A percentile compares a stretch with the other conserved stretches of the same genome.
These are phyloP conservation scores for Tilletia horrida DNA, from an alignment of 1,284 basidiomycete species.

Conservation along the genomic window DNA sequence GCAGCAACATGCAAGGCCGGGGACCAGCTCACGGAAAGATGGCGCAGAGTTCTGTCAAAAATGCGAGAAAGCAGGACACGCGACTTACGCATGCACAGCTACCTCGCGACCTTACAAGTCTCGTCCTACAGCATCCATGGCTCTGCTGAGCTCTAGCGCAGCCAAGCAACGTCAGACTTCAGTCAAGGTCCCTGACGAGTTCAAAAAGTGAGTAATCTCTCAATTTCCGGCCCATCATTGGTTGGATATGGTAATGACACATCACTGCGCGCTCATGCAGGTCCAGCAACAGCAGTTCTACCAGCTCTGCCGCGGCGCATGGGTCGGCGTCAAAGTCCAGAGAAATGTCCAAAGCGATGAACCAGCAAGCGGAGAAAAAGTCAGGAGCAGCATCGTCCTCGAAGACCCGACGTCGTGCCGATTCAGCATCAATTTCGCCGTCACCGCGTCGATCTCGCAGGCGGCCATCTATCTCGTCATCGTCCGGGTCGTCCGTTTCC, in stretches of 20 bases:
- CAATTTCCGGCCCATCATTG: background rate
- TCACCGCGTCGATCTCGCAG: background rate
- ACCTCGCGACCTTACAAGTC: constrained; percentile 9
- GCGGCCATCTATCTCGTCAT: background rate
- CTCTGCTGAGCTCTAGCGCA: background rate
- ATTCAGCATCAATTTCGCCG: background rate
- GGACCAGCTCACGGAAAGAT: background rate
- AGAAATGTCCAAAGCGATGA: too few relatives aligned
- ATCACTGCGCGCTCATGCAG: background rate
- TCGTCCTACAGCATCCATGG: constrained; percentile 10
- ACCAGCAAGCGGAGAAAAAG: background rate
- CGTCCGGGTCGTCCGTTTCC: background rate
- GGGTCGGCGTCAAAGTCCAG: too few relatives aligned
- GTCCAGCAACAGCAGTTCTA: too few relatives aligned
- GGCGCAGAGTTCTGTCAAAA: background rate
- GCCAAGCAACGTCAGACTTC: constrained; percentile 2
- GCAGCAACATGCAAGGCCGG: background rate
- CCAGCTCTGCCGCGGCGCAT: too few relatives aligned
- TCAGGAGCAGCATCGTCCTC: background rate
- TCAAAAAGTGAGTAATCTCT: background rate
- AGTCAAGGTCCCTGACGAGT: constrained; percentile 4
- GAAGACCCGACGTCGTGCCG: background rate
- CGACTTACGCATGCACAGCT: background rate
- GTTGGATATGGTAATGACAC: background rate
- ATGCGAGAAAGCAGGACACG: background rate